Evolutionary conservation across 202 grass and related monocot genomes (phyloP), one percentile per base, ranked within the genome.

Genomic region (Zizania palustris): DNA sequence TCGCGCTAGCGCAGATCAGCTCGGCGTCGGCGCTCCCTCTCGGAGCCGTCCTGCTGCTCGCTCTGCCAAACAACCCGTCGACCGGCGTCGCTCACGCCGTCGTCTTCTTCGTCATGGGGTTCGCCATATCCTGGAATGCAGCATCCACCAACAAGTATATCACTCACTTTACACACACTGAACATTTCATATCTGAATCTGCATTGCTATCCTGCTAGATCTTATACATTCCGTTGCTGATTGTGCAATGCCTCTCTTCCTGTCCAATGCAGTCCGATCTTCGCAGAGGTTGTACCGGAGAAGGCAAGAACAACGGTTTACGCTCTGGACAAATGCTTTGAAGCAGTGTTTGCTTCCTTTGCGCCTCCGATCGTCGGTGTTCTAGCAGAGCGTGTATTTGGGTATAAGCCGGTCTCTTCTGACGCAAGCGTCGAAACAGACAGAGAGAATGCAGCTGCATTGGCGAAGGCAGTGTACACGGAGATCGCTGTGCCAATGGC

Each of bases 221-320:
- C 28, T 38, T 13, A 43, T 35, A 5, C 18, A 1, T 41, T 54
- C 50, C 2, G 20, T 44, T 62, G 33, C 21, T 80, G 51, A 78
- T 18, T 46, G 43, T 55, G 28, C 63, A 79, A 6, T 59, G 16
- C 42, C 11, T 65, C 66, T 75, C n/a, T 53, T 11, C 0, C 1
- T 55, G 45, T 18, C 9, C 7, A 50, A 74, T 75, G 71, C 81
- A 97, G 93, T 53, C 93, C 90, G 6, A 97, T 97, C n/a, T 97
- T 97, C 64, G 87, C 93, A 2, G 93, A 97, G 79, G 93, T 93
- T 70, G 93, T 97, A 38, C 90, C 87, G 3, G 93, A 84, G 73
- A 90, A 84, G 76, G 85, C 87, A 28, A 92, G 93, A 68, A 96
- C 93, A 28, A 96, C 82, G 14, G 90, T 96, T 4, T 97, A 93